Evolutionary conservation across 2,329 filamentous ascomycete genomes (phyloP).

Genomic region (Elsinoe batatas): DNA sequence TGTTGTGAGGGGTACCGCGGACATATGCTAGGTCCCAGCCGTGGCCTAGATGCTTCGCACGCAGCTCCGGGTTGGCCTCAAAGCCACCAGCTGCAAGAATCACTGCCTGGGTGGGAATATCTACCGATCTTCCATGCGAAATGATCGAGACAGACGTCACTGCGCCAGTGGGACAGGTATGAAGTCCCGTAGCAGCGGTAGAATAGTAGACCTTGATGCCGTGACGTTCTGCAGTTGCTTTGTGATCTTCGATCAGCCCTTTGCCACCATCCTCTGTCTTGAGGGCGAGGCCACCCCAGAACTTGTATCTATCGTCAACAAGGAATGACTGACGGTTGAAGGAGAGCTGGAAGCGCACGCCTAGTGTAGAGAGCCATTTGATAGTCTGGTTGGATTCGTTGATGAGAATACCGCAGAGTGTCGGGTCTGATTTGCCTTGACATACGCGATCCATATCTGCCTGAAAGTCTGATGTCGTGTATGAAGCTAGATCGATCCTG

Average conservation of each 20-base stretch:
- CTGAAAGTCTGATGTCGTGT: slow-evolving; percentile 45
- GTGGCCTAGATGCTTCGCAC: slow-evolving; percentile 46
- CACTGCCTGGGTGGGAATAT: slow-evolving; percentile 30
- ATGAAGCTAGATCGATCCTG: slow-evolving; percentile 49
- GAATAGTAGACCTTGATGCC: slow-evolving; percentile 40
- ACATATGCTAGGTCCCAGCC: slow-evolving; percentile 55
- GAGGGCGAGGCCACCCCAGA: slow-evolving; percentile 57
- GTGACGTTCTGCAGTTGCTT: slow-evolving; percentile 32
- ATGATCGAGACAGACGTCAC: slow-evolving; percentile 28
- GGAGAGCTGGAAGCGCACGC: slow-evolving; percentile 40
- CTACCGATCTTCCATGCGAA: slow-evolving; percentile 18
- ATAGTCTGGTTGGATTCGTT: slow-evolving; percentile 22
- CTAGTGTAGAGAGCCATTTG: slow-evolving; percentile 30
- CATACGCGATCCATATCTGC: slow-evolving; percentile 50
- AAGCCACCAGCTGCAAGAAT: slow-evolving; percentile 55
- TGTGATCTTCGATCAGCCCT: slow-evolving; percentile 45
- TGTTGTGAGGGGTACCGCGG: slow-evolving; percentile 56
- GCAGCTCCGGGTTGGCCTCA: slow-evolving; percentile 50
- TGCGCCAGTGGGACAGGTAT: slow-evolving; percentile 25
- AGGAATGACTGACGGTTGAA: slow-evolving; percentile 50
- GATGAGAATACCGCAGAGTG: slow-evolving; percentile 42
- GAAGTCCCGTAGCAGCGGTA: slow-evolving; percentile 36
- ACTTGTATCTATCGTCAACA: slow-evolving; percentile 50
- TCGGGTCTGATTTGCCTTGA: slow-evolving; percentile 42
- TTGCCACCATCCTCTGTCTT: slow-evolving; percentile 52